phyloP scores from a whole-genome alignment of 2,329 filamentous ascomycete genomes.

The Diaporthe longicolla region DNA sequence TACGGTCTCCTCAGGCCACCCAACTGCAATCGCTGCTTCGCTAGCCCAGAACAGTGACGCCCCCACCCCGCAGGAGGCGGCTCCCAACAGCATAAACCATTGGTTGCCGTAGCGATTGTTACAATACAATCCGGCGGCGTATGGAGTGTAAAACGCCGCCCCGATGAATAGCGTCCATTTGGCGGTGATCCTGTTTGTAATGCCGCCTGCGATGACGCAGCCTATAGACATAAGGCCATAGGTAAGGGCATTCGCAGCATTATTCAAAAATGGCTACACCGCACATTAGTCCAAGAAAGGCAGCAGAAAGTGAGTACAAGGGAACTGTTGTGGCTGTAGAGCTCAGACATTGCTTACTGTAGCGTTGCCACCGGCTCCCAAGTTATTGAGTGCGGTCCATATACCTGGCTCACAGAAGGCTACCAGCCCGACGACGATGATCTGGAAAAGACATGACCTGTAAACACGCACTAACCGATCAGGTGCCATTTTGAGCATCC shows the following conservation, averaged over 20 bases:
- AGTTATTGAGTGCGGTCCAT: constrained; percentile 38
- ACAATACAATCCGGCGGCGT: constrained; percentile 74
- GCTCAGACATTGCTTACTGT: constrained; percentile 7
- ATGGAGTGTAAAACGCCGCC: constrained; percentile 66
- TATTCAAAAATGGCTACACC: constrained; percentile 31
- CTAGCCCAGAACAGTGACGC: constrained; percentile 79
- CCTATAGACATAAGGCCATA: constrained; percentile 35
- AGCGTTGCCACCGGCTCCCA: constrained; percentile 39
- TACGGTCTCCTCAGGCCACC: constrained; percentile 74
- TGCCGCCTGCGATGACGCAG: constrained; percentile 27
- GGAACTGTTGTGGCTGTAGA: too few species aligned
- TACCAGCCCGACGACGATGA: constrained; percentile 37
- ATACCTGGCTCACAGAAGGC: constrained; percentile 39
- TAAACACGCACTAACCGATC: constrained; percentile 15
- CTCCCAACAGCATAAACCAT: constrained; percentile 75
- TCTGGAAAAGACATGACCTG: constrained; percentile 39
- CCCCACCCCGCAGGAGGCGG: constrained; percentile 72
- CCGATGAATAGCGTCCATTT: constrained; percentile 32
- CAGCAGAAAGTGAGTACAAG: too few species aligned
- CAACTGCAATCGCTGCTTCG: constrained; percentile 75
- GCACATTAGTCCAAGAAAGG: neutral
- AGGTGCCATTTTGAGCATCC: neutral
- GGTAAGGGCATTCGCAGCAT: constrained; percentile 38
- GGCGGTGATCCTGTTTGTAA: constrained; percentile 27
- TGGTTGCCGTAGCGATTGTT: constrained; percentile 74